Conservation (phyloP, 306 rosid species). For the Rosa rugosa region DNA sequence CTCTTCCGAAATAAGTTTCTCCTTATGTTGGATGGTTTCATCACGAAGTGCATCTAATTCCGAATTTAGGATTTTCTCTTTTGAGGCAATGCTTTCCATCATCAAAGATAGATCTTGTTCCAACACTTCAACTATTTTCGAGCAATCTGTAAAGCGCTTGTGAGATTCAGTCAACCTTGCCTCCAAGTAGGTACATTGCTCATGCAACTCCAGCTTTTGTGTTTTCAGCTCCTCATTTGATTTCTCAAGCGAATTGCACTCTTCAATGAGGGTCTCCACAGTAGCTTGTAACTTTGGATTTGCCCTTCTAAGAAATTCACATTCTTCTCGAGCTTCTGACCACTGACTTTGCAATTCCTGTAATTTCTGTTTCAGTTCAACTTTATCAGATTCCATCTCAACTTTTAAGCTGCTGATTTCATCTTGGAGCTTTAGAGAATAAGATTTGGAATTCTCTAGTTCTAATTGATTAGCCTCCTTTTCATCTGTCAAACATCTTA, state of each 20-base stretch:
- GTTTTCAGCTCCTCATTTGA: constrained; percentile 39
- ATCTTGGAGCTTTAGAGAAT: constrained; percentile 28
- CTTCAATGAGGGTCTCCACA: constrained; percentile 34
- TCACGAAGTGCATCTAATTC: constrained; percentile 41
- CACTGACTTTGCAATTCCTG: constrained; percentile 32
- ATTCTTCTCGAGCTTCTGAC: constrained; percentile 39
- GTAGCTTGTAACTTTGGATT: constrained; percentile 40
- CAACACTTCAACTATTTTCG: constrained; percentile 32
- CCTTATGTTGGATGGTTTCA: constrained; percentile 33
- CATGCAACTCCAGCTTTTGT: constrained; percentile 34
- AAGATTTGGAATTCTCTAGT: constrained; percentile 33
- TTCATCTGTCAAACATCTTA: constrained; percentile 19
- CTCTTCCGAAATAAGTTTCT: constrained; percentile 25
- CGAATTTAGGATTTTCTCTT: constrained; percentile 33
- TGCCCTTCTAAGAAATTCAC: constrained; percentile 34
- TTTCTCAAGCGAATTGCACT: constrained; percentile 35
- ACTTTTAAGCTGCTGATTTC: constrained; percentile 24
- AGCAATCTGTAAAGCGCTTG: constrained; percentile 28
- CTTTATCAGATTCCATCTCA: constrained; percentile 26
- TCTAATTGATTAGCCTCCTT: constrained; percentile 29
- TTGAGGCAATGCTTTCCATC: constrained; percentile 35
- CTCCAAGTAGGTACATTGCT: constrained; percentile 36
- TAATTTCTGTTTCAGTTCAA: constrained; percentile 27
- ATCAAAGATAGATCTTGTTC: constrained; percentile 33
- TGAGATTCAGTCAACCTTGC: constrained; percentile 33